Evolutionary conservation across 768 basidiomycete species (phyloP).

Genomic region (Tylopilus plumbeoviolaceoides): DNA sequence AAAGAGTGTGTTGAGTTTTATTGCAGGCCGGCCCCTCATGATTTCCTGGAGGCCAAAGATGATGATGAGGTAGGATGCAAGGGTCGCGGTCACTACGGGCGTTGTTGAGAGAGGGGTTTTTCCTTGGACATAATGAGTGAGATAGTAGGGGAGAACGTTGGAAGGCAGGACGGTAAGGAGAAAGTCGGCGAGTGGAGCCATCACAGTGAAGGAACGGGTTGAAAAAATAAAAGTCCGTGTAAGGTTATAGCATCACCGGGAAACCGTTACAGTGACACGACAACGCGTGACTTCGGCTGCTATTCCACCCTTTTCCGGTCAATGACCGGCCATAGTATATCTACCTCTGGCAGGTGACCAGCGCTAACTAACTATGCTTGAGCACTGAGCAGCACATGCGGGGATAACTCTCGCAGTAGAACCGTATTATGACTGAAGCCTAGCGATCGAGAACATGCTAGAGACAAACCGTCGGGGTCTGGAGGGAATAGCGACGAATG

Average conservation of each 20-base stretch:
- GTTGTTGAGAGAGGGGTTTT: conserved; percentile 57
- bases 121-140: conserved; percentile 50
- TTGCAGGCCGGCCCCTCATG: conserved; percentile 75
- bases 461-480: too few relatives aligned
- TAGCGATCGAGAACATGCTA: too few relatives aligned
- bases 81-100: conserved; percentile 61
- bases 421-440: too few relatives aligned
- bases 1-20: conserved; percentile 79
- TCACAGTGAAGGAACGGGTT: conserved; percentile 34
- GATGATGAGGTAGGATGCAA: conserved; percentile 79
- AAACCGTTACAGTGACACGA: conserved; percentile 34
- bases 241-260: conserved; percentile 24
- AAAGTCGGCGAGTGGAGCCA: conserved; percentile 73
- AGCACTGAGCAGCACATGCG: too few relatives aligned
- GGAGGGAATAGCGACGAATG: too few relatives aligned
- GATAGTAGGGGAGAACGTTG: conserved; percentile 34
- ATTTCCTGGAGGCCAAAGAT: conserved; percentile 81
- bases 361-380: too few relatives aligned
- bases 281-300: conserved; percentile 4
- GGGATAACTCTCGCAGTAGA: too few relatives aligned
- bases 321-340: too few relatives aligned
- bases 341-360: too few relatives aligned
- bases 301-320: neutral
- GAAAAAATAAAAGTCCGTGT: conserved; percentile 16
- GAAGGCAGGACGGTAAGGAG: conserved; percentile 56